Evolutionary conservation across 345 rosid genomes (phyloP).

Genomic region (Corymbia maculata): DNA sequence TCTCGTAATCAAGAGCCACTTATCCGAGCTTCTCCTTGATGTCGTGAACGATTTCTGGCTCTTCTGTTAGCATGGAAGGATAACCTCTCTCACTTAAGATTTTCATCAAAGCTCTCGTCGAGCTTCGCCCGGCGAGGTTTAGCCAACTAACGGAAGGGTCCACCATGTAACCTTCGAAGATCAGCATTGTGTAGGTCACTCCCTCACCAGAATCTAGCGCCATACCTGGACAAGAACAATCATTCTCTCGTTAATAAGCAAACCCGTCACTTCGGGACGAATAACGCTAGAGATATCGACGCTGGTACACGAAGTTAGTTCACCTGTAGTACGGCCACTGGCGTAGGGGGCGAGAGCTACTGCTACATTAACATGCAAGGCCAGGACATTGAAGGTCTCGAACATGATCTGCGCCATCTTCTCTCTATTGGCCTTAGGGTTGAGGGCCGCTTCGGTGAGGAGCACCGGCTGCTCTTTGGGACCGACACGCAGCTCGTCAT

Average conservation of each 20-base stretch:
- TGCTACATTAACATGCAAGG: conserved; percentile 8
- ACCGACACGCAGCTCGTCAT: conserved; percentile 6
- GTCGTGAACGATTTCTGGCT: conserved; percentile 37
- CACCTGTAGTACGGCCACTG: conserved; percentile 11
- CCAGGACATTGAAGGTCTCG: conserved; percentile 14
- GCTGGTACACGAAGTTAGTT: too few species aligned
- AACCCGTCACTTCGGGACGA: too few species aligned
- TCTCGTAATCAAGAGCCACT: conserved; percentile 30
- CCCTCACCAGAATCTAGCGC: conserved; percentile 17
- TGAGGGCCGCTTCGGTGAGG: conserved; percentile 14
- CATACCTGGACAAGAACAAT: conserved; percentile 2
- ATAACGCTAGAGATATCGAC: too few species aligned
- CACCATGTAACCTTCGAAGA: conserved; percentile 13
- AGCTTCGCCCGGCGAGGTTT: conserved; percentile 13
- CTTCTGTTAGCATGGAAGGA: conserved; percentile 30
- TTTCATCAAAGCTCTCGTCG: conserved; percentile 2
- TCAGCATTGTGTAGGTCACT: conserved; percentile 12
- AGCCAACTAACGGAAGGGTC: conserved; percentile 11
- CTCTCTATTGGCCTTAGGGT: conserved; percentile 16
- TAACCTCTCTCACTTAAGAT: conserved; percentile 15
- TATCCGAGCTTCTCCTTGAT: conserved; percentile 38
- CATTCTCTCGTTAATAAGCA: not conserved
- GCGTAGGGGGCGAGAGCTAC: conserved; percentile 16
- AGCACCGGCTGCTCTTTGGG: conserved; percentile 18
- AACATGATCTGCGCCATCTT: conserved; percentile 18